phyloP scores from a whole-genome alignment of 1,139 yeast genomes.

The Meyerozyma carpophila region DNA sequence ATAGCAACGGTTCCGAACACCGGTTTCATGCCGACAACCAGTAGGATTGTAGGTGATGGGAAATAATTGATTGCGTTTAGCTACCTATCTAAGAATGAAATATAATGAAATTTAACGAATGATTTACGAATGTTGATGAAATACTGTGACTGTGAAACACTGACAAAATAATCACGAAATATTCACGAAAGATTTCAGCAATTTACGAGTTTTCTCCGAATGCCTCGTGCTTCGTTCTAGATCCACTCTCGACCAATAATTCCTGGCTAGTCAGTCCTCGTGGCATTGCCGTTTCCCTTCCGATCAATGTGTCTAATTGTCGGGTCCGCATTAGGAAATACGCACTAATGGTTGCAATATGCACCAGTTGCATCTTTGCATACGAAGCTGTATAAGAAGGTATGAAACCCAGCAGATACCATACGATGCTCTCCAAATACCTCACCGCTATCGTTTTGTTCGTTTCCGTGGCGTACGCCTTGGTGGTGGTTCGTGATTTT shows the following conservation, averaged over 20 bases:
- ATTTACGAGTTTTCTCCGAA: too few relatives aligned
- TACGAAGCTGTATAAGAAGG: not conserved
- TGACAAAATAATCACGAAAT: too few relatives aligned
- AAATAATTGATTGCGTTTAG: too few relatives aligned
- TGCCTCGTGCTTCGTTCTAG: too few relatives aligned
- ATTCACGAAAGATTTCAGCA: too few relatives aligned
- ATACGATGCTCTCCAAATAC: not conserved
- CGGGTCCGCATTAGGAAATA: not conserved
- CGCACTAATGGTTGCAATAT: not conserved
- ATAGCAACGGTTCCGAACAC: not conserved
- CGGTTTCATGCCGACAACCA: not conserved
- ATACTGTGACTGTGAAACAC: too few relatives aligned
- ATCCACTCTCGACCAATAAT: too few relatives aligned
- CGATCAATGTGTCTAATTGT: not conserved
- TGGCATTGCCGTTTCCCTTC: not conserved
- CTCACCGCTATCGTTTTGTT: not conserved
- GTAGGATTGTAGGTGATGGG: not conserved
- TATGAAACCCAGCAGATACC: not conserved
- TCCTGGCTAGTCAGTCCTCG: too few relatives aligned
- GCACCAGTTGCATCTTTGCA: not conserved
- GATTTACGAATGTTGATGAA: too few relatives aligned
- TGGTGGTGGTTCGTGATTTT: not conserved
- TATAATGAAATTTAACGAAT: too few relatives aligned
- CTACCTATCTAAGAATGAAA: not conserved
- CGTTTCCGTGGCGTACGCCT: not conserved